A percentile compares a stretch with the other conserved stretches of the same genome.
phyloP scores from a whole-genome alignment of 805 yeast genomes.

The Kazachstania viticola region DNA sequence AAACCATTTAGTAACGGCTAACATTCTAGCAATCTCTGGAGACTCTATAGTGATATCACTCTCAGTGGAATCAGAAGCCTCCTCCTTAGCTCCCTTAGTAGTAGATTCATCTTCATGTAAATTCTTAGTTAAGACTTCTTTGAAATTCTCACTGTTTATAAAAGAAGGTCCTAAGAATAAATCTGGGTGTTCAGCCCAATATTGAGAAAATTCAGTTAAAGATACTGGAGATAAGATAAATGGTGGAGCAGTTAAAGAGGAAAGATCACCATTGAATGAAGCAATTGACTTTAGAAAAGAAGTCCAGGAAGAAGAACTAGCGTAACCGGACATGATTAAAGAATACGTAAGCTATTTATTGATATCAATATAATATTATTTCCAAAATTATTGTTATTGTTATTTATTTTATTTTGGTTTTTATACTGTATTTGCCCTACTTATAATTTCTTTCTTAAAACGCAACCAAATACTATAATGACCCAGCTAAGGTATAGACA shows the following conservation, averaged over 20 bases:
- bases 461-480: neutral
- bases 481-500: neutral
- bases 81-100: conserved; percentile 36
- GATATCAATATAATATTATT: neutral
- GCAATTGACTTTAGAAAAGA: conserved; percentile 85
- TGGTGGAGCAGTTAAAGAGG: conserved; percentile 94
- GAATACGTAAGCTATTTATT: neutral
- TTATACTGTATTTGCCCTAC: too few species aligned
- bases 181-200: conserved; percentile 92
- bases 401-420: neutral
- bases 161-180: conserved; percentile 63
- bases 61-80: too few species aligned
- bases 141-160: conserved; percentile 15
- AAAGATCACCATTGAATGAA: conserved; percentile 85
- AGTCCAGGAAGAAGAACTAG: conserved; percentile 62
- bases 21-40: conserved; percentile 39
- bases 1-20: conserved; percentile 85
- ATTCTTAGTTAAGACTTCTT: conserved; percentile 32
- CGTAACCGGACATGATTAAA: conserved; percentile 24
- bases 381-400: neutral
- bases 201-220: conserved; percentile 81
- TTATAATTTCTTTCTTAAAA: too few species aligned
- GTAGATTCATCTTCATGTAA: conserved; percentile 11
- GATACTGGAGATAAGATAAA: conserved; percentile 89
- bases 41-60: conserved; percentile 13